Evolutionary conservation across 2,329 filamentous ascomycete species (phyloP).

Genomic region (Fusarium sp.): DNA sequence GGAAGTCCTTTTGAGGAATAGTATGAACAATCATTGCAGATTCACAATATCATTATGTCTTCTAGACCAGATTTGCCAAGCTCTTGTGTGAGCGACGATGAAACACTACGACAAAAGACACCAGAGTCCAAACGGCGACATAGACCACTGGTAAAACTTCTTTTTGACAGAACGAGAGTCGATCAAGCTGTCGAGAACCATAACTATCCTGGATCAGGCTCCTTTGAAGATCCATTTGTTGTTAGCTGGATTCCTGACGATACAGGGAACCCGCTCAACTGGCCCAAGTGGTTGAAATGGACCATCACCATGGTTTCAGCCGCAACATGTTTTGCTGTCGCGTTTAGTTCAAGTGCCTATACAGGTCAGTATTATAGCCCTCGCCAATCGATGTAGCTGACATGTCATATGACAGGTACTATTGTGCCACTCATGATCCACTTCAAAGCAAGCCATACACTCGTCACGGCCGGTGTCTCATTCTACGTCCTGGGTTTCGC

Average conservation of each 20-base stretch:
- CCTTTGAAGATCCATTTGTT: constrained; percentile 71
- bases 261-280: constrained; percentile 72
- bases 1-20: constrained; percentile 15
- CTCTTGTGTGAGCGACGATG: constrained; percentile 20
- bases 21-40: neutral
- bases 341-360: constrained; percentile 76
- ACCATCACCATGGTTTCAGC: constrained; percentile 69
- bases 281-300: constrained; percentile 69
- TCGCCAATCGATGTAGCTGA: neutral
- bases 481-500: constrained; percentile 71
- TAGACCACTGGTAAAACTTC: constrained; percentile 48
- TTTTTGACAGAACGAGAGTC: constrained; percentile 67
- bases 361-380: constrained; percentile 55
- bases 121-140: neutral
- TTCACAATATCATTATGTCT: neutral
- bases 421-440: constrained; percentile 62
- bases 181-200: constrained; percentile 65
- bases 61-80: constrained; percentile 6
- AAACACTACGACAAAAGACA: constrained; percentile 24
- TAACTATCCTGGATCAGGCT: constrained; percentile 69
- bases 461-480: constrained; percentile 70
- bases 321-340: constrained; percentile 72
- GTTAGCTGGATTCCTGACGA: constrained; percentile 75
- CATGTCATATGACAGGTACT: constrained; percentile 3
- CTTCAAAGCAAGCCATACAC: constrained; percentile 61